Conservation (phyloP, 352 stramenopile genomes). For the Pythium grandisporangium region DNA sequence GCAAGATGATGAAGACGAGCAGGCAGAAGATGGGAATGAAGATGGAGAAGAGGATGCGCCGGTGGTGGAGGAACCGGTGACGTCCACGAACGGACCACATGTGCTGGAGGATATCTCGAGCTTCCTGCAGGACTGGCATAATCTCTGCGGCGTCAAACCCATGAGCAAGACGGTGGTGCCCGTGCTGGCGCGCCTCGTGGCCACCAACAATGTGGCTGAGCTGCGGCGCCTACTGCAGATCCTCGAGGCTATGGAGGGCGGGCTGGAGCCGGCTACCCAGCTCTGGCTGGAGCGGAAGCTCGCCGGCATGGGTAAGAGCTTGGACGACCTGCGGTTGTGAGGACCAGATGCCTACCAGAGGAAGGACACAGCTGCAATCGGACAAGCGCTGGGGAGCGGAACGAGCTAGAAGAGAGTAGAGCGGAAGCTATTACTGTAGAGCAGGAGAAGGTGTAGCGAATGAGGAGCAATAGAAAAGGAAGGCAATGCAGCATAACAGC, state of each 20-base stretch:
- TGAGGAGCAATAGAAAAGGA: slow-evolving; percentile 6
- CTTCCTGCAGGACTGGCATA: slow-evolving; percentile 86
- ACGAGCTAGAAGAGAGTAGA: no score
- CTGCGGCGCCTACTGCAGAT: slow-evolving; percentile 67
- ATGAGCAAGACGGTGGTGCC: slow-evolving; percentile 69
- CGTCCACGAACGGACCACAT: slow-evolving; percentile 22
- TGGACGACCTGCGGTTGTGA: slow-evolving; percentile 64
- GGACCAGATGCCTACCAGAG: no score
- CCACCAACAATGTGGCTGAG: slow-evolving; percentile 39
- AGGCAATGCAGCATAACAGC: no score
- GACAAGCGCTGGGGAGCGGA: no score
- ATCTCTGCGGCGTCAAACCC: slow-evolving; percentile 58
- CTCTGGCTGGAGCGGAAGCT: slow-evolving; percentile 74
- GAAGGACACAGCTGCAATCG: no score
- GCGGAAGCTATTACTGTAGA: no score
- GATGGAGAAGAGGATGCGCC: slow-evolving; percentile 10
- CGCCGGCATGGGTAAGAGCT: slow-evolving; percentile 28
- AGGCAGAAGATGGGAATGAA: not conserved
- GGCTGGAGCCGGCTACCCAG: slow-evolving; percentile 46
- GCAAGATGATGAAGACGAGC: not conserved
- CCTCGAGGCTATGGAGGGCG: slow-evolving; percentile 63
- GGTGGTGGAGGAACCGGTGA: not conserved
- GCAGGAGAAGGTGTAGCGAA: no score
- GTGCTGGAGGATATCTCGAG: slow-evolving; percentile 45
- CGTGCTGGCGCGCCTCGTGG: slow-evolving; percentile 47